Evolutionary conservation across 805 yeast genomes (phyloP), one percentile per base, ranked within the genome.

Genomic region (Grigorovia jiainica): DNA sequence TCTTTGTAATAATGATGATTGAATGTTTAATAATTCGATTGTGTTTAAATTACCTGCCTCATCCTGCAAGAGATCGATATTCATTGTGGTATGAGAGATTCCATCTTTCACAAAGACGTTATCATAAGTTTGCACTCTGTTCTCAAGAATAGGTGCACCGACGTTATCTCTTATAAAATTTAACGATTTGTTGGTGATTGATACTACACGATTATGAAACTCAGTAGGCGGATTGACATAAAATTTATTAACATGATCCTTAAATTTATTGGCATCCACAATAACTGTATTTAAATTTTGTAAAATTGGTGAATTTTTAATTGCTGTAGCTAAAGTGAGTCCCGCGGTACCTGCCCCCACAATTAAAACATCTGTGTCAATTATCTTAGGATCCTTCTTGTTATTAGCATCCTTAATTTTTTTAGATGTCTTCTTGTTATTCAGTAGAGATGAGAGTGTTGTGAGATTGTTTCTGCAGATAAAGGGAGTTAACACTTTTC

Each of bases 311-410:
- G 87, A 80, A 49, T 71, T 70, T 57, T 84, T 82, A 43, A 90
- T 63, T 0, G 95, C 94, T 0, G 95, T 74, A 5, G 92, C 79
- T 30, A 92, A 65, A 1, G 95, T 81, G 43, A 92, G 65, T 0
- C 98, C 98, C 1, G 97, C 97, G 1, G 97, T 96, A 0, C 98
- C 98, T 7, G 95, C 97, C 30, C 98, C 98, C 30, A 92, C 83
- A 41, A 92, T 83, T 7, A 86, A 79, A 17, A 92, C 75, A 61
- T 90, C 97, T 23, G 72, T 65, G 5, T n/a, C n/a, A n/a, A n/a
- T n/a, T n/a, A n/a, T n/a, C n/a, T n/a, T n/a, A n/a, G n/a, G n/a
- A n/a, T n/a, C n/a, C n/a, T n/a, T n/a, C n/a, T n/a, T n/a, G n/a
- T n/a, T n/a, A n/a, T n/a, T n/a, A n/a, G n/a, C n/a, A n/a, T n/a